Percentiles rank a stretch among this genome's conserved stretches.
Conservation (phyloP, 306 rosid species). For the Abrus pulchellus region DNA sequence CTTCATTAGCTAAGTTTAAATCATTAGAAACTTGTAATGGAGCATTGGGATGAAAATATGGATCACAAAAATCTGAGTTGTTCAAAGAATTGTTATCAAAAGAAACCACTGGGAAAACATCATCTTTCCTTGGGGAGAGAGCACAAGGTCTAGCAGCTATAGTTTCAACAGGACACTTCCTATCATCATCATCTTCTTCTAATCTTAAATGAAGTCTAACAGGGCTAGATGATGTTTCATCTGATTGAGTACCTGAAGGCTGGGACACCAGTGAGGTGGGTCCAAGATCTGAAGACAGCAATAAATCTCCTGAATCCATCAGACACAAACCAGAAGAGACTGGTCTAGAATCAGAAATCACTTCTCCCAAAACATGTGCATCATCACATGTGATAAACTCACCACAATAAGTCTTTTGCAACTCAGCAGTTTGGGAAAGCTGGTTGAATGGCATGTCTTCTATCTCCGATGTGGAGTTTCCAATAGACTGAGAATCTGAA, state of each 20-base stretch:
- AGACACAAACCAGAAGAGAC: slow-evolving; percentile 54
- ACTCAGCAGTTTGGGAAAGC: slow-evolving; percentile 49
- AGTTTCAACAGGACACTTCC: slow-evolving; percentile 52
- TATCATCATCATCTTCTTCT: slow-evolving; percentile 52
- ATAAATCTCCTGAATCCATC: slow-evolving; percentile 50
- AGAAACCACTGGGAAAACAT: slow-evolving; percentile 45
- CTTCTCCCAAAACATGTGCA: slow-evolving; percentile 51
- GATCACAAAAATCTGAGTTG: slow-evolving; percentile 52
- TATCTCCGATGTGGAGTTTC: slow-evolving; percentile 51
- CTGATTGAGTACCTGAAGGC: slow-evolving; percentile 47
- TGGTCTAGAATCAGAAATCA: slow-evolving; percentile 52
- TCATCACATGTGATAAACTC: slow-evolving; percentile 49
- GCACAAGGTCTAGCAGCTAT: slow-evolving; percentile 36
- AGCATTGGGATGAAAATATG: slow-evolving; percentile 53
- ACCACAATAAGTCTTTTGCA: slow-evolving; percentile 42
- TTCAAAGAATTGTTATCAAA: slow-evolving; percentile 52
- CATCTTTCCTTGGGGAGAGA: slow-evolving; percentile 52
- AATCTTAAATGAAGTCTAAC: slow-evolving; percentile 44
- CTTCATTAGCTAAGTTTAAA: slow-evolving; percentile 54
- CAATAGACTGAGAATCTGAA: slow-evolving; percentile 47
- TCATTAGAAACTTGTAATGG: slow-evolving; percentile 48
- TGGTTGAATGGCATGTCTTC: slow-evolving; percentile 51
- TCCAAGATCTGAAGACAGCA: slow-evolving; percentile 53
- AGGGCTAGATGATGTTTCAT: slow-evolving; percentile 48
- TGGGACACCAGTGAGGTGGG: slow-evolving; percentile 43